phyloP scores from a whole-genome alignment of 768 basidiomycete genomes.

The Chalciporus pseudorubinellus region DNA sequence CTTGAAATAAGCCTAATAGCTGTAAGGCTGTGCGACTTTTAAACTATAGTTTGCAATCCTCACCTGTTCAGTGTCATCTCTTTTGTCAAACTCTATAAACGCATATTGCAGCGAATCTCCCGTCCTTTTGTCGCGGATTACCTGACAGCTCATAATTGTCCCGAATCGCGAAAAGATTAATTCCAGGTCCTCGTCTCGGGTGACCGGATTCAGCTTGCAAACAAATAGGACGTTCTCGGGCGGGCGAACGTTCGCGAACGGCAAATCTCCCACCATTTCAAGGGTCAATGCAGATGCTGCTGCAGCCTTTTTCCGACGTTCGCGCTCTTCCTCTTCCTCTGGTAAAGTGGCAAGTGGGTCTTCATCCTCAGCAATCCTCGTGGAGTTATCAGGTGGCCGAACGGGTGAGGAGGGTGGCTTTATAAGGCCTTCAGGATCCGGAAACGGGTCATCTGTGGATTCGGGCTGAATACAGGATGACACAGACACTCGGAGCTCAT shows the following conservation, averaged over 20 bases:
- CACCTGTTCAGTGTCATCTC: constrained; percentile 92
- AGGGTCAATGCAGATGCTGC: constrained; percentile 92
- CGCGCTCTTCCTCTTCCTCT: constrained; percentile 80
- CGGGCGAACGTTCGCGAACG: constrained; percentile 95
- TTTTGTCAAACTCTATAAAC: constrained; percentile 96
- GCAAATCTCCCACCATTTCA: constrained; percentile 99
- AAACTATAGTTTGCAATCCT: constrained; percentile 17
- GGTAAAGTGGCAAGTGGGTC: constrained; percentile 79
- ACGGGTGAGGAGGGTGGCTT: constrained; percentile 75
- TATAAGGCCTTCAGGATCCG: constrained; percentile 76
- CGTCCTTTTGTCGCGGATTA: constrained; percentile 92
- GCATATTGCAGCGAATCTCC: constrained; percentile 98
- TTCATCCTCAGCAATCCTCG: constrained; percentile 94
- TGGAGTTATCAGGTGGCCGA: constrained; percentile 79
- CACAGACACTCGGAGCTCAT: constrained; percentile 8
- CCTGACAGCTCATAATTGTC: constrained; percentile 94
- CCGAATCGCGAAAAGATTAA: constrained; percentile 97
- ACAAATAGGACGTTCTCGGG: constrained; percentile 99
- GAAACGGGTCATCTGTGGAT: constrained; percentile 85
- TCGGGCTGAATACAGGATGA: constrained; percentile 1
- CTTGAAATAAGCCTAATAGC: constrained; percentile 87
- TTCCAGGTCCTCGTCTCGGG: constrained; percentile 93
- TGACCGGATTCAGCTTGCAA: constrained; percentile 96
- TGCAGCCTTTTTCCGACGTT: constrained; percentile 84
- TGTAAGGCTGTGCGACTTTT: constrained; percentile 4